Conservation (phyloP, 331 rosid genomes). For the Telfairia occidentalis region DNA sequence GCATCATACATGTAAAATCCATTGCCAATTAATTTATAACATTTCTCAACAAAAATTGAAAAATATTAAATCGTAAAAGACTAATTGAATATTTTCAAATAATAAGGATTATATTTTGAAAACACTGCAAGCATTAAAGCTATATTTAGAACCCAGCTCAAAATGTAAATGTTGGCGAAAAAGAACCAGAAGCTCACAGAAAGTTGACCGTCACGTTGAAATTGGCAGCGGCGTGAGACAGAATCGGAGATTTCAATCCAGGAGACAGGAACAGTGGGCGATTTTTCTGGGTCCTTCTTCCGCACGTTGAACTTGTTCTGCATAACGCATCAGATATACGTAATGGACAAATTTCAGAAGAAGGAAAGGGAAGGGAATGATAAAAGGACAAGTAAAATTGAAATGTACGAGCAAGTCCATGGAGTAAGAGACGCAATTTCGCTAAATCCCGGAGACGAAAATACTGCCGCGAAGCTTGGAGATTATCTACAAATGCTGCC, state of each 20-base stretch:
- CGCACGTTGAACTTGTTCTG: conserved; percentile 32
- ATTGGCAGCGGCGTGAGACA: conserved; percentile 41
- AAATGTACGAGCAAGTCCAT: conserved; percentile 6
- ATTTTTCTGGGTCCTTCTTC: conserved; percentile 30
- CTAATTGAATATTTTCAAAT: too few relatives aligned
- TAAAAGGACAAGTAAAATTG: not conserved
- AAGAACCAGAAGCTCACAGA: conserved; percentile 39
- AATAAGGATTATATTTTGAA: too few relatives aligned
- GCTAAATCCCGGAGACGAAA: not conserved
- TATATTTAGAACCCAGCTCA: not conserved
- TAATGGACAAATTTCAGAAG: not conserved
- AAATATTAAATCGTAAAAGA: too few relatives aligned
- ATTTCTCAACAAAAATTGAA: too few relatives aligned
- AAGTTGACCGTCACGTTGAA: conserved; percentile 46
- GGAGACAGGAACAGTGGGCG: conserved; percentile 24
- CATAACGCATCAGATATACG: too few relatives aligned
- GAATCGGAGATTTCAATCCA: conserved; percentile 72
- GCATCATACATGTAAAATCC: too few relatives aligned
- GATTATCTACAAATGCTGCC: not conserved
- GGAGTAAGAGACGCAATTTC: not conserved
- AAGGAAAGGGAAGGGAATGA: not conserved
- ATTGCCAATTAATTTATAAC: too few relatives aligned
- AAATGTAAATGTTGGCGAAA: not conserved
- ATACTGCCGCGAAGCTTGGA: not conserved
- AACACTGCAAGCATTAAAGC: too few relatives aligned